A percentile compares a stretch with the other conserved stretches of the same genome.
Conservation (phyloP, 2,329 filamentous ascomycete species). For the Aspergillus sp. region DNA sequence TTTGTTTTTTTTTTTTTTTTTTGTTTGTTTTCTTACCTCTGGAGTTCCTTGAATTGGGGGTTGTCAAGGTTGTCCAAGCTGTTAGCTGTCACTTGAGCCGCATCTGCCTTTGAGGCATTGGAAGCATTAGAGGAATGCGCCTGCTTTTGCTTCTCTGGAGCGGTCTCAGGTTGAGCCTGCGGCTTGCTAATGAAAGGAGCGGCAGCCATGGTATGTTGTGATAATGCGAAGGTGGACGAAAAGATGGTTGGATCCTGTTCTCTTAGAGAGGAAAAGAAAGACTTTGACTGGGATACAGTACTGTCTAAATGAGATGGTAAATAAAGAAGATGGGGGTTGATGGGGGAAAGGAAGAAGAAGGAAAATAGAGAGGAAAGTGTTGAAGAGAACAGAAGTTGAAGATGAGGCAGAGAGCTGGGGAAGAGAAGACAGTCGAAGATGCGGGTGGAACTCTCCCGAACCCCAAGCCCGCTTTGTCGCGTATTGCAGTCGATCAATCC, state of each 20-base stretch:
- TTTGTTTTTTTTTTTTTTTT: slow-evolving; percentile 31
- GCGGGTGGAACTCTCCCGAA: slow-evolving; percentile 30
- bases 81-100: slow-evolving; percentile 47
- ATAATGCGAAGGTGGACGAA: slow-evolving; percentile 14
- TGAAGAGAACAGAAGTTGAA: slow-evolving; percentile 3
- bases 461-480: slow-evolving; percentile 15
- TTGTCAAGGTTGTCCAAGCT: slow-evolving; percentile 65
- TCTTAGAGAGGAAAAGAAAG: neutral
- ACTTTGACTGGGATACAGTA: neutral
- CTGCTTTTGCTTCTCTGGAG: slow-evolving; percentile 64
- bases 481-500: slow-evolving; percentile 8
- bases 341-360: slow-evolving; percentile 1
- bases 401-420: neutral
- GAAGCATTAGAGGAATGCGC: slow-evolving; percentile 46
- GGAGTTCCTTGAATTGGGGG: slow-evolving; percentile 78
- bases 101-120: slow-evolving; percentile 22
- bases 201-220: slow-evolving; percentile 53
- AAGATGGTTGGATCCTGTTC: neutral
- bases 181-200: slow-evolving; percentile 60
- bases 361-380: neutral
- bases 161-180: slow-evolving; percentile 57
- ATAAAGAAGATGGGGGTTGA: neutral
- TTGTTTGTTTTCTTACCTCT: slow-evolving; percentile 67
- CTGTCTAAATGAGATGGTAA: neutral
- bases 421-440: slow-evolving; percentile 14